Conservation (phyloP, 2,329 filamentous ascomycete genomes). For the Mollisiaceae sp. region DNA sequence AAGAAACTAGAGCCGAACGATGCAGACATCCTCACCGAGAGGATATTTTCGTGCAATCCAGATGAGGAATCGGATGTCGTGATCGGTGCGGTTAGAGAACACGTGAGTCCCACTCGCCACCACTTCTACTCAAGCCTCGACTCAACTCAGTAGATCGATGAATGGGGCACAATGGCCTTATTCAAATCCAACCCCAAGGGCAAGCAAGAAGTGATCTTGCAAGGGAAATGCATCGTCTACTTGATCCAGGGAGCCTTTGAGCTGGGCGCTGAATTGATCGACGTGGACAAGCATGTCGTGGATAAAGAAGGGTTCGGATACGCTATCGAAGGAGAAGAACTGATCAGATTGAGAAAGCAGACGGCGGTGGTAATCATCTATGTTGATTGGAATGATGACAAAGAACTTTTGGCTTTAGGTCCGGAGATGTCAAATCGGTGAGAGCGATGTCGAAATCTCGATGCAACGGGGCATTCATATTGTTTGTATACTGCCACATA, state of each 20-base stretch:
- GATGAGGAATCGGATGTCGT: conserved; percentile 3
- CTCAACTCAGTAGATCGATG: background rate
- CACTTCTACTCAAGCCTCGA: background rate
- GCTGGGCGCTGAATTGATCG: background rate
- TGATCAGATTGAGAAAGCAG: conserved; percentile 4
- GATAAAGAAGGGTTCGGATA: conserved; percentile 4
- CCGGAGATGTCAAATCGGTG: background rate
- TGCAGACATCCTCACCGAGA: background rate
- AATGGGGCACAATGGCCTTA: background rate
- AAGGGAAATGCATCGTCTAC: conserved; percentile 1
- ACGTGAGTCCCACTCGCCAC: background rate
- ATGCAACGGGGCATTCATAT: background rate
- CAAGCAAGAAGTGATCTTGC: background rate
- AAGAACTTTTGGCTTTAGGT: background rate
- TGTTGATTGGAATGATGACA: background rate
- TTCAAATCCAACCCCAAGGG: conserved; percentile 4
- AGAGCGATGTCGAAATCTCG: background rate
- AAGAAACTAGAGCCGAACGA: background rate
- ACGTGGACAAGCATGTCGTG: background rate
- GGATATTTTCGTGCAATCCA: conserved; percentile 1
- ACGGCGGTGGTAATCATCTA: conserved; percentile 4
- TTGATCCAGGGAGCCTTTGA: conserved; percentile 5
- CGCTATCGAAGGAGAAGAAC: background rate
- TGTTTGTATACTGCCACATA: background rate
- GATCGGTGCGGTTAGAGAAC: conserved; percentile 5